These are phyloP conservation scores for Luffa aegyptiaca DNA, from an alignment of 306 rosid genomes.

Conservation along the genomic window DNA sequence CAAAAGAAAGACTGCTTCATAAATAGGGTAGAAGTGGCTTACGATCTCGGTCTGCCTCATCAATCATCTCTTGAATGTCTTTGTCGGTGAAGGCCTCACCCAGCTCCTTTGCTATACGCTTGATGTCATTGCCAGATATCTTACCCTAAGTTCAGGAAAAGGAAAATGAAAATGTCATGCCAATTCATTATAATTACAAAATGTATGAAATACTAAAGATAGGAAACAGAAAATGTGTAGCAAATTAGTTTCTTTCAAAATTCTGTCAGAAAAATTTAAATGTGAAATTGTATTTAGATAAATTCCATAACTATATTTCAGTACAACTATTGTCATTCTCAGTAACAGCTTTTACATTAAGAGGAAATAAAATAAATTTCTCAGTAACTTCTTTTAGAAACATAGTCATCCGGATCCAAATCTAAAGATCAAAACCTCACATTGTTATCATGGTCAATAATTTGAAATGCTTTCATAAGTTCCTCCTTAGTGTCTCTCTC, in stretches of 20 bases:
- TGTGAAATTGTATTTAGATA: background rate
- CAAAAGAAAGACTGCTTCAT: background rate
- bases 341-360: background rate
- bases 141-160: conserved; percentile 47
- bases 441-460: conserved; percentile 71
- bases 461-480: conserved; percentile 82
- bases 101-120: conserved; percentile 50
- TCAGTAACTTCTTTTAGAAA: background rate
- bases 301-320: background rate
- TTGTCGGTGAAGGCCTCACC: conserved; percentile 49
- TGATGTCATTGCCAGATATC: conserved; percentile 73
- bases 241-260: background rate
- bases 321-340: background rate
- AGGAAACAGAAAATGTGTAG: background rate
- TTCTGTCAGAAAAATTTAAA: background rate
- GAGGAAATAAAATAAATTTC: background rate
- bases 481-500: conserved; percentile 94
- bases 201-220: background rate
- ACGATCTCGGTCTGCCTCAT: conserved; percentile 59
- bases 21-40: conserved; percentile 22
- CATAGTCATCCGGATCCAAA: background rate
- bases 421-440: conserved; percentile 24
- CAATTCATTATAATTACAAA: background rate
- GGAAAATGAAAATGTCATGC: background rate
- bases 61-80: conserved; percentile 58